These are phyloP conservation scores for Allantophomopsis lycopodina DNA, from an alignment of 2,329 filamentous ascomycete species.

Conservation along the genomic window DNA sequence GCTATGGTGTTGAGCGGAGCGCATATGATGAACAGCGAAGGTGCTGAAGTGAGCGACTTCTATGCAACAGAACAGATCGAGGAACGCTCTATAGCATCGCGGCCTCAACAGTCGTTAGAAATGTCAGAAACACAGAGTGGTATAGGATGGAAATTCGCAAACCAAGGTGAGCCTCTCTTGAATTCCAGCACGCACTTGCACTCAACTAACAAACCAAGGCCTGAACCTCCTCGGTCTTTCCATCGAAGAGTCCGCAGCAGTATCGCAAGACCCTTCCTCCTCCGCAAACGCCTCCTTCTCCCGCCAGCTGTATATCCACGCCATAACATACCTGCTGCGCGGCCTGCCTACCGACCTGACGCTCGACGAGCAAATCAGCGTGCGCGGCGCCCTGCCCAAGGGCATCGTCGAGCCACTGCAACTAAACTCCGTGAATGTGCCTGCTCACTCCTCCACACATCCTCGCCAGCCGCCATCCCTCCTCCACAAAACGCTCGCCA, in stretches of 20 bases:
- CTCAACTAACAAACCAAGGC: slow-evolving; percentile 17
- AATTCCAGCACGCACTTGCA: too few species aligned
- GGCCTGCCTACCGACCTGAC: slow-evolving; percentile 45
- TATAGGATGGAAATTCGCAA: slow-evolving; percentile 36
- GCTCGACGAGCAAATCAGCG: slow-evolving; percentile 33
- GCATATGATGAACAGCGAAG: not conserved
- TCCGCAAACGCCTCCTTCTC: slow-evolving; percentile 30
- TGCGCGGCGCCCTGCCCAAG: slow-evolving; percentile 35
- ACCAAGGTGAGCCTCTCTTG: slow-evolving; percentile 25
- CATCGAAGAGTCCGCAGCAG: slow-evolving; percentile 26
- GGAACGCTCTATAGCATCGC: not conserved
- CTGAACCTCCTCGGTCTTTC: slow-evolving; percentile 30
- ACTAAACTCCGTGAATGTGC: not conserved
- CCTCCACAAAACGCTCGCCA: slow-evolving; percentile 43
- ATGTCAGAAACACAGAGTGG: slow-evolving; percentile 17
- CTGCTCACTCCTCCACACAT: not conserved
- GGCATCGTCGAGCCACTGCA: slow-evolving; percentile 11
- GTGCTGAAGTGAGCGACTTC: slow-evolving; percentile 6
- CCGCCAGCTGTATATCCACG: slow-evolving; percentile 49
- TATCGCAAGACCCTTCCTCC: slow-evolving; percentile 12
- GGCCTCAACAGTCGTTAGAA: slow-evolving; percentile 2
- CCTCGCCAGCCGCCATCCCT: slow-evolving; percentile 26
- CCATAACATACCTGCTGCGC: slow-evolving; percentile 48
- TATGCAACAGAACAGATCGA: slow-evolving; percentile 3
- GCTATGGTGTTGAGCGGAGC: slow-evolving; percentile 9